phyloP scores from a whole-genome alignment of 257 asterid species.

The Nicotiana noctiflora region DNA sequence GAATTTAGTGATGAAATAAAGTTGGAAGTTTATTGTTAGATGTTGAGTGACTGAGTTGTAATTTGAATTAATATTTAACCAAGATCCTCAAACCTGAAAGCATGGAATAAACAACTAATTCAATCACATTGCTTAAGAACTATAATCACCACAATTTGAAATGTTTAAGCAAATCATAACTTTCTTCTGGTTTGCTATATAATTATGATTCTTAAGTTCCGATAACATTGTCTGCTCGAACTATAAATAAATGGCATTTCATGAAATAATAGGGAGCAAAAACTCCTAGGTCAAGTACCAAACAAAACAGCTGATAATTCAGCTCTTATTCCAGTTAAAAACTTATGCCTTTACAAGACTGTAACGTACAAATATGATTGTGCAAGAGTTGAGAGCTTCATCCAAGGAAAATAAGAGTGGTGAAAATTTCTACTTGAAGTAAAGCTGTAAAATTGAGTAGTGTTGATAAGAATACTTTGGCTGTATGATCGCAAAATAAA shows the following conservation, averaged over 20 bases:
- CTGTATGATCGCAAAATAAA: too few species aligned
- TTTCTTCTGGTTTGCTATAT: too few species aligned
- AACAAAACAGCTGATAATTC: too few species aligned
- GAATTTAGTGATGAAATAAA: background rate
- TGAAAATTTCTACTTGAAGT: background rate
- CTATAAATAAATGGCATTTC: background rate
- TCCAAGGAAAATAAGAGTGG: too few species aligned
- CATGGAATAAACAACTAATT: background rate
- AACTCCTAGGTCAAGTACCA: too few species aligned
- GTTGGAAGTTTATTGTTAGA: background rate
- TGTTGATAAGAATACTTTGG: background rate
- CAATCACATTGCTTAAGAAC: background rate
- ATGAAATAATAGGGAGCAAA: too few species aligned
- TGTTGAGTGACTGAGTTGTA: background rate
- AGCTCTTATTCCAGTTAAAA: too few species aligned
- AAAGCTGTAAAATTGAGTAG: background rate
- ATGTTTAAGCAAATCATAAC: too few species aligned
- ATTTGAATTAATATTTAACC: background rate
- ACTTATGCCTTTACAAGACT: too few species aligned
- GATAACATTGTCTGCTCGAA: background rate
- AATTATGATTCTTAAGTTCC: too few species aligned
- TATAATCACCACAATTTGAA: background rate
- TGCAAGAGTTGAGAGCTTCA: too few species aligned
- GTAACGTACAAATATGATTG: too few species aligned
- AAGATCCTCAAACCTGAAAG: background rate